These are phyloP conservation scores for Apophysomyces ossiformis DNA, from an alignment of 371 early-diverging fungal species.

Conservation along the genomic window DNA sequence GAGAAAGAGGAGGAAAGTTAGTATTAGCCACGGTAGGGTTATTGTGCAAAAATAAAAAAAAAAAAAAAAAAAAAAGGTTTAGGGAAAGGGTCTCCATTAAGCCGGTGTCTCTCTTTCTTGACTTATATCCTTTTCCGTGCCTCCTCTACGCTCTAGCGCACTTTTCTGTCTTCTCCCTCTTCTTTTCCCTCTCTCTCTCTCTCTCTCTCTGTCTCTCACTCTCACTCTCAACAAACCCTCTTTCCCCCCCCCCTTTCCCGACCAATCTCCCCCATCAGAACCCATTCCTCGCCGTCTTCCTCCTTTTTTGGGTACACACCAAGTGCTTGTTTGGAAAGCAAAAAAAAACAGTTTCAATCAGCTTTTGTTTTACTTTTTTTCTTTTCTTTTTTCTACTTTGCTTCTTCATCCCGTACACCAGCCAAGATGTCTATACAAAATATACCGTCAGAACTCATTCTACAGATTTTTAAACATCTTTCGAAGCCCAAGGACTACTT, in stretches of 20 bases:
- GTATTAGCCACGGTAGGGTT: not conserved
- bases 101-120: no score
- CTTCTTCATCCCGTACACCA: not conserved
- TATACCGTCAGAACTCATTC: conserved; percentile 52
- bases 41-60: not conserved
- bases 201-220: not conserved
- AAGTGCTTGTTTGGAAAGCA: conserved; percentile 14
- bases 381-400: conserved; percentile 14
- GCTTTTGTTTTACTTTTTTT: conserved; percentile 12
- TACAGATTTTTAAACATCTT: conserved; percentile 51
- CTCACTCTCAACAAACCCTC: no score
- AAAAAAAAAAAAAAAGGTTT: not conserved
- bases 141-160: not conserved
- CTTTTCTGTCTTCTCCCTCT: conserved; percentile 13
- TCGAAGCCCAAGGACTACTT: conserved; percentile 41
- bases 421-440: conserved; percentile 27
- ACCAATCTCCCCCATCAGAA: conserved; percentile 12
- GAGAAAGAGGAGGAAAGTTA: not conserved
- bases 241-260: not conserved
- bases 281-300: conserved; percentile 15
- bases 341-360: conserved; percentile 10
- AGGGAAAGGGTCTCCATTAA: no score
- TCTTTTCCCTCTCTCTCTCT: conserved; percentile 10
- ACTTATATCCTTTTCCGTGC: not conserved
- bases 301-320: conserved; percentile 18